Base-by-base conservation (phyloP, 208 protist species). In the Vickermania spadyakhi region DNA sequence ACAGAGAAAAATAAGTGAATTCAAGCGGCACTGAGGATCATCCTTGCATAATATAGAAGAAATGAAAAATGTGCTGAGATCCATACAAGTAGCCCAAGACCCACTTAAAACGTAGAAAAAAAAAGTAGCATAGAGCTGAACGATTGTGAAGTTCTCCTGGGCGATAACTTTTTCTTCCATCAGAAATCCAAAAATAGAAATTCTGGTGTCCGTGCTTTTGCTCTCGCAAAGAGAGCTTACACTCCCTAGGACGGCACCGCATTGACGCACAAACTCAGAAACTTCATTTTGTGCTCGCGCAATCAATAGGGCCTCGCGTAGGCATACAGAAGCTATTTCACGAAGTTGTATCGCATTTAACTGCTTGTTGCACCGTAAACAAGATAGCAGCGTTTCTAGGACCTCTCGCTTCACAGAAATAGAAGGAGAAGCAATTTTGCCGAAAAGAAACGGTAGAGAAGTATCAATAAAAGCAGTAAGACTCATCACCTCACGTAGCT, bases 51-150 rank as follows among this genome's bases (percentile, higher is more conserved):
- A 45, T 2, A 81, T 58, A 70, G 79, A 70, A 5, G 77, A 65
- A 30, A 84, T 71, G 1, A 73, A 36, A 52, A 80, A 80, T 22
- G 57, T 28, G 25, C 64, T 54, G 21, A 76, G 28, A 27, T 49
- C 30, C 14, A 75, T 18, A 53, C 73, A 78, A 60, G 59, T 66
- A 27, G 52, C 25, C 70, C 60, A 66, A 13, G 64, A 64, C 3
- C 68, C 73, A 25, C 70, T 73, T 22, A 84, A 57, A 28, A 88
- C 52, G 57, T 86, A 73, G 51, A 80, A 81, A 25, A 86, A 60
- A 77, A 91, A 84, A 25, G 84, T 91, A 3, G 78, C 78, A 52
- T 91, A 91, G 14, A 77, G 64, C 7, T 77, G 74, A 56, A 69
- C 84, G 22, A 66, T 51, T 18, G 56, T 36, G n/a, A 21, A 28